These are phyloP conservation scores for Sistotremastrum suecicum DNA, from an alignment of 768 basidiomycete species.

Conservation along the genomic window DNA sequence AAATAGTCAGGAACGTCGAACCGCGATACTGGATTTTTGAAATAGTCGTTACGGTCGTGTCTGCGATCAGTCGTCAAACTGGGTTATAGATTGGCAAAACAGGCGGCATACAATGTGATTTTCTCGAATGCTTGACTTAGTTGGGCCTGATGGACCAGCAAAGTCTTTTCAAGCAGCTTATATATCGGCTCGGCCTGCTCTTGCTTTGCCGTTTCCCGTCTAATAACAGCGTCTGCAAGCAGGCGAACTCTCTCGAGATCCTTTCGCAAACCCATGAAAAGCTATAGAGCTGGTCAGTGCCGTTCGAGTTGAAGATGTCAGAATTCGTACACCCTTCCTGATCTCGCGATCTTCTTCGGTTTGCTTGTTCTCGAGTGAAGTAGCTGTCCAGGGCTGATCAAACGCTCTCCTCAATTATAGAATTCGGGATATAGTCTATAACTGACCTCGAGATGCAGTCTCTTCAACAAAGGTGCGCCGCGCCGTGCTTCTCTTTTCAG, in stretches of 20 bases:
- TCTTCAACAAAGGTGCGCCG: conserved; percentile 85
- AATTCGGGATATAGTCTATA: neutral
- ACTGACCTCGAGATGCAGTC: conserved; percentile 72
- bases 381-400: conserved; percentile 74
- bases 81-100: neutral
- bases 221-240: conserved; percentile 51
- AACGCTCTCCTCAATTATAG: neutral
- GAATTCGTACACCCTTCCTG: conserved; percentile 59
- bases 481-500: conserved; percentile 86
- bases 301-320: neutral
- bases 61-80: conserved; percentile 24
- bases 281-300: conserved; percentile 24
- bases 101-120: conserved; percentile 47
- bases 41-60: conserved; percentile 57
- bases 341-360: conserved; percentile 72
- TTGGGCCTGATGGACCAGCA: conserved; percentile 53
- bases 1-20: conserved; percentile 83
- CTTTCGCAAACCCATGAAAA: conserved; percentile 47
- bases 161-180: conserved; percentile 40
- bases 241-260: conserved; percentile 66
- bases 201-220: conserved; percentile 74
- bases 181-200: conserved; percentile 53
- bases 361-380: conserved; percentile 42
- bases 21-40: conserved; percentile 71
- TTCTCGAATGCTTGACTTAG: conserved; percentile 55